Conservation (phyloP, 306 rosid genomes). For the Vachellia pachyceras region DNA sequence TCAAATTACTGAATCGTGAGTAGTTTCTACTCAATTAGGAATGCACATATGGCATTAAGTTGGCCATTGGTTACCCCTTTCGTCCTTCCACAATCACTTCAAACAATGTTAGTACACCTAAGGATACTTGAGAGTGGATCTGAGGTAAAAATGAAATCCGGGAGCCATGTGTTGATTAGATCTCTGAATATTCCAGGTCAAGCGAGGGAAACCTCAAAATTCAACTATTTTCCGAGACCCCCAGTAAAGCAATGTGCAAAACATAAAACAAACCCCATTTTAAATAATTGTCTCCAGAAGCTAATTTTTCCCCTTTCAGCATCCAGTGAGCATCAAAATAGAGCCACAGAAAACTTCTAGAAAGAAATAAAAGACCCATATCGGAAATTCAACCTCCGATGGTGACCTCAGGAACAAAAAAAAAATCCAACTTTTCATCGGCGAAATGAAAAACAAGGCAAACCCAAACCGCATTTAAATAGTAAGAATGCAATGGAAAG, state of each 20-base stretch:
- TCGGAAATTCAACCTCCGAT: background rate
- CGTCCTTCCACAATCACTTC: background rate
- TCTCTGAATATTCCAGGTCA: constrained; percentile 30
- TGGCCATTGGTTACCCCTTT: background rate
- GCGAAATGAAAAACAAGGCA: constrained; percentile 29
- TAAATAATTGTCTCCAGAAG: background rate
- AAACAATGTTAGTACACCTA: background rate
- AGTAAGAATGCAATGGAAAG: constrained; percentile 35
- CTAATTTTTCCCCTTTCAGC: background rate
- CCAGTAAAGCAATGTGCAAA: background rate
- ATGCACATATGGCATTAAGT: background rate
- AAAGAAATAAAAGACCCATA: background rate
- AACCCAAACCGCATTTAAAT: constrained; percentile 51
- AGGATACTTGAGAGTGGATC: constrained; percentile 41
- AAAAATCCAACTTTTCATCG: background rate
- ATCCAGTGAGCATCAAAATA: constrained; percentile 12
- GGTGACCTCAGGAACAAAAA: background rate
- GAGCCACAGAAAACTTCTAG: background rate
- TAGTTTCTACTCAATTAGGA: background rate
- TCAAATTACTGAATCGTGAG: background rate
- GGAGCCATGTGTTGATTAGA: constrained; percentile 20
- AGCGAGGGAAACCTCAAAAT: constrained; percentile 1
- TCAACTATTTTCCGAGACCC: constrained; percentile 39
- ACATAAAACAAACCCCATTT: background rate
- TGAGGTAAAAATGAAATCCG: constrained; percentile 29